Evolutionary conservation across 2,329 filamentous ascomycete genomes (phyloP), one percentile per base, ranked within the genome.

Genomic region (Colletotrichum gigasporum): DNA sequence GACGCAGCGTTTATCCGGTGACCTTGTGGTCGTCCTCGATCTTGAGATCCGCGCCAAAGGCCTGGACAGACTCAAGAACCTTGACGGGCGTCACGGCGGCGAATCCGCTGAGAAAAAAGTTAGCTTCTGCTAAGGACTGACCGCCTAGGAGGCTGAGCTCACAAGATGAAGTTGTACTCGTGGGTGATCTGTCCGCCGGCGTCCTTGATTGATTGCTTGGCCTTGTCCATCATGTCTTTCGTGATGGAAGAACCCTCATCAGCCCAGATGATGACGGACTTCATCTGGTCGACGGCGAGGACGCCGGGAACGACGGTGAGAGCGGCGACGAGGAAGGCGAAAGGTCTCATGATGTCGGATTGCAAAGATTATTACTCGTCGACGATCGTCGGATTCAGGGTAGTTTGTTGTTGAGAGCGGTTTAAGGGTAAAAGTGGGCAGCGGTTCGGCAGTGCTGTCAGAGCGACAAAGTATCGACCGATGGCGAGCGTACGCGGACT

Each of bases 21-120:
- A 96, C 85, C 24, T 90, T 78, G 72, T 91, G 82, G 73, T 97
- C 93, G 71, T 94, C 89, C 78, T 97, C 94, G 67, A 97, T 87
- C 64, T 80, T 75, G 18, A 74, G 69, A 42, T 83, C 75, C 30
- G 79, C 75, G 57, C 82, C 80, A 63, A 87, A 82, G 2, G 87
- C 80, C 69, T 90, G 85, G 28, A 97, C 85, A 5, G 83, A 83
- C 63, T 92, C 84, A 59, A 97, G 82, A 18, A 89, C 85, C 70
- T 88, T 87, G 62, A 87, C 86, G 2, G 93, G 89, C 32, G 90
- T 90, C 67, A 90, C 88, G 53, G 90, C 91, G 30, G 92, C 87
- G 75, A 96, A 96, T 47, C 90, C 93, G 80, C 92, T 96, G 66
- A 26, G 14, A 28, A 44, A 14, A 14, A 14, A 35, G 73, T 79